phyloP scores from a whole-genome alignment of 192 early-diverging fungal genomes.

The Coemansia aciculifera region DNA sequence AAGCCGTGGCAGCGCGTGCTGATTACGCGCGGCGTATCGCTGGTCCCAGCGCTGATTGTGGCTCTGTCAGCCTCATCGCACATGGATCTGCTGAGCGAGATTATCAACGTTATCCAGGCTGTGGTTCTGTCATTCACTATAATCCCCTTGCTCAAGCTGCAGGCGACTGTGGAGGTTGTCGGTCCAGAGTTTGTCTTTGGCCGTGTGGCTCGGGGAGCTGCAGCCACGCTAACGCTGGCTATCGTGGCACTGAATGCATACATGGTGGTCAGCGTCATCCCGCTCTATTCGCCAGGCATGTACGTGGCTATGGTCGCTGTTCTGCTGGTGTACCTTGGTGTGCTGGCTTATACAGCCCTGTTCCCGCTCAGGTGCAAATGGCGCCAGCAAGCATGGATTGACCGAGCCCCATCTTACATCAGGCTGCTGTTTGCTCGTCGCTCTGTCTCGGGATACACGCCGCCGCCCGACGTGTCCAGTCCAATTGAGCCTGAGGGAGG shows the following conservation, averaged over 20 bases:
- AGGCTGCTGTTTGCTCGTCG: constrained; percentile 46
- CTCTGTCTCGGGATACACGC: neutral
- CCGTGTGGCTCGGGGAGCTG: constrained; percentile 14
- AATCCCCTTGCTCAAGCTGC: constrained; percentile 68
- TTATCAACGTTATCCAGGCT: constrained; percentile 71
- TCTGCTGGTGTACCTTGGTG: constrained; percentile 24
- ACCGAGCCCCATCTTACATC: constrained; percentile 26
- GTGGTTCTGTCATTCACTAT: constrained; percentile 67
- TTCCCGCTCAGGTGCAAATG: constrained; percentile 42
- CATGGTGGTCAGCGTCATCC: constrained; percentile 50
- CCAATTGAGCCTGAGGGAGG: neutral
- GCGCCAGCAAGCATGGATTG: constrained; percentile 24
- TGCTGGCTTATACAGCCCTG: constrained; percentile 29
- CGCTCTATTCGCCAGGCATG: constrained; percentile 38
- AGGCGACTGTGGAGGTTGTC: constrained; percentile 57
- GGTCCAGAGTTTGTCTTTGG: constrained; percentile 53
- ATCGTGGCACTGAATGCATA: constrained; percentile 50
- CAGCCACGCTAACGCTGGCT: constrained; percentile 26
- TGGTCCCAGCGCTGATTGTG: constrained; percentile 65
- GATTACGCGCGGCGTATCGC: constrained; percentile 61
- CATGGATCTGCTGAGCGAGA: constrained; percentile 70
- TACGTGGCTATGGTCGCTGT: constrained; percentile 42
- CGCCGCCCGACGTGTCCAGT: neutral
- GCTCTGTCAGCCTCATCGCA: constrained; percentile 59
- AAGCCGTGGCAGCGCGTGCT: constrained; percentile 73